A percentile compares a stretch with the other conserved stretches of the same genome.
phyloP scores from a whole-genome alignment of 148 eudicot species.

The Persicaria maculosa region DNA sequence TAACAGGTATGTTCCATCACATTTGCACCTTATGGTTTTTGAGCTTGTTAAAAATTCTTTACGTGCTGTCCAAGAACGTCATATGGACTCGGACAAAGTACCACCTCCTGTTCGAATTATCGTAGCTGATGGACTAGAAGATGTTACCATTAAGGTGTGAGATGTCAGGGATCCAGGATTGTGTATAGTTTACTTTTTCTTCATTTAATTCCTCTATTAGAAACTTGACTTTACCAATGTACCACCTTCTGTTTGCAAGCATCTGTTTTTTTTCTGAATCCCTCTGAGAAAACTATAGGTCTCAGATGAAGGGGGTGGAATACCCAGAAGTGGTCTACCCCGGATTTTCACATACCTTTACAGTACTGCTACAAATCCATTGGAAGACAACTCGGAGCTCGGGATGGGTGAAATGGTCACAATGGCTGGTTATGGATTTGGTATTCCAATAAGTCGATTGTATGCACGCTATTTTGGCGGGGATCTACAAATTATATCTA shows the following conservation, averaged over 20 bases:
- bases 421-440: conserved; percentile 97
- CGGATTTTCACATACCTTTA: conserved; percentile 89
- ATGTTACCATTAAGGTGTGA: conserved; percentile 89
- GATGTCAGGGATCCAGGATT: neutral
- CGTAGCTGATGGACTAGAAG: conserved; percentile 94
- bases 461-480: conserved; percentile 97
- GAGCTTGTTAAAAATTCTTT: conserved; percentile 95
- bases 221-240: neutral
- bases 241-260: neutral
- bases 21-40: conserved; percentile 93
- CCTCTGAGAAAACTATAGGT: conserved; percentile 35
- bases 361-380: conserved; percentile 83
- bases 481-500: conserved; percentile 86
- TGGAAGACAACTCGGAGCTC: conserved; percentile 38
- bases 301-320: conserved; percentile 99
- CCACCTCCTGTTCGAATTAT: conserved; percentile 84
- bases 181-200: neutral
- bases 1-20: conserved; percentile 82
- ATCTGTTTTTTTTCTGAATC: neutral
- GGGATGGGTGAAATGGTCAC: conserved; percentile 51
- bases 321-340: conserved; percentile 92
- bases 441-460: conserved; percentile 88
- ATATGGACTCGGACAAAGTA: conserved; percentile 74
- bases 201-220: neutral
- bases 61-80: conserved; percentile 95